These are phyloP conservation scores for Sclerotinia nivalis DNA, from an alignment of 2,329 filamentous ascomycete genomes.

Conservation along the genomic window DNA sequence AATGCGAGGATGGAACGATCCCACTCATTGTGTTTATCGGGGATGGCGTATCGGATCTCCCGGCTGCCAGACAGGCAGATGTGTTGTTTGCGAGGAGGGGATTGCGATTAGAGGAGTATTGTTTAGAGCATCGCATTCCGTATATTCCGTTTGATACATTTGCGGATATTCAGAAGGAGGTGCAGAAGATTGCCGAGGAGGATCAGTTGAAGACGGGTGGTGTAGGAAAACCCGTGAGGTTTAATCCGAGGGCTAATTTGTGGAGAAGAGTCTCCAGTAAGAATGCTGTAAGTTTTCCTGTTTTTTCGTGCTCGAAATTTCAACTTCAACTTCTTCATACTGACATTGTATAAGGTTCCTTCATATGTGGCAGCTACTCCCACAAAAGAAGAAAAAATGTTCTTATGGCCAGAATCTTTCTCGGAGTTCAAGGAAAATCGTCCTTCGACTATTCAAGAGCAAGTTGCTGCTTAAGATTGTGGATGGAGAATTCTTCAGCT, in stretches of 20 bases:
- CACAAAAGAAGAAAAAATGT: slow-evolving; percentile 59
- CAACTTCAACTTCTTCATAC: background rate
- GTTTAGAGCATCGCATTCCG: slow-evolving; percentile 58
- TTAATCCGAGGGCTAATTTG: slow-evolving; percentile 68
- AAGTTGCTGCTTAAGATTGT: background rate
- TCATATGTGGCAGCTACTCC: slow-evolving; percentile 53
- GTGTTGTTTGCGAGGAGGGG: slow-evolving; percentile 68
- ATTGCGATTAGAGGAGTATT: slow-evolving; percentile 65
- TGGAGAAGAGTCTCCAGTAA: slow-evolving; percentile 64
- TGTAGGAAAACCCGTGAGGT: slow-evolving; percentile 57
- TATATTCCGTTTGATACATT: slow-evolving; percentile 67
- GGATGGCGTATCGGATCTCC: slow-evolving; percentile 67
- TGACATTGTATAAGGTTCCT: slow-evolving; percentile 42
- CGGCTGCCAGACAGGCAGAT: slow-evolving; percentile 65
- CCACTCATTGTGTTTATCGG: slow-evolving; percentile 70
- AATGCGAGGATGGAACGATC: slow-evolving; percentile 60
- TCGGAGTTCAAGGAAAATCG: slow-evolving; percentile 41
- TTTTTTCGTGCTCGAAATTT: background rate
- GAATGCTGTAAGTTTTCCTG: slow-evolving; percentile 45
- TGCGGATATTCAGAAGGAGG: slow-evolving; percentile 62
- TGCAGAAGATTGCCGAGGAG: slow-evolving; percentile 57
- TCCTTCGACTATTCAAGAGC: slow-evolving; percentile 3
- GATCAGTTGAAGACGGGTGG: slow-evolving; percentile 63
- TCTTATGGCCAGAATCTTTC: slow-evolving; percentile 62
- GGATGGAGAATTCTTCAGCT: background rate